Percentiles rank a stretch among this genome's conserved stretches.
phyloP scores from a whole-genome alignment of 768 basidiomycete species.

The Amanita subjunquillea region DNA sequence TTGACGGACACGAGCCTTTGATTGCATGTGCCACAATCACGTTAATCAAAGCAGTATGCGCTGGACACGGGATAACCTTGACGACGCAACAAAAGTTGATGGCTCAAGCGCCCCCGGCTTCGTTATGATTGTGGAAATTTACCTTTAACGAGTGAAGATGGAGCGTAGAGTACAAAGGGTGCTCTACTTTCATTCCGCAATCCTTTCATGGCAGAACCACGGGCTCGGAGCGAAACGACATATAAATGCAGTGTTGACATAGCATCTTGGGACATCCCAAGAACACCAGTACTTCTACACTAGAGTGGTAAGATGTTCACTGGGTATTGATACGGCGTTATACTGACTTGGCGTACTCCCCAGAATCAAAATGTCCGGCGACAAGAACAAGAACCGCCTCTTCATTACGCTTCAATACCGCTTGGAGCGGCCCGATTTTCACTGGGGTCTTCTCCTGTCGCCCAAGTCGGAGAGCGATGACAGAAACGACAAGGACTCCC shows the following conservation, averaged over 20 bases:
- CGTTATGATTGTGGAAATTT: background rate
- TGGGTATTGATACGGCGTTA: background rate
- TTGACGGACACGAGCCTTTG: too few relatives aligned
- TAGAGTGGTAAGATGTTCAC: background rate
- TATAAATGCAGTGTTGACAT: too few relatives aligned
- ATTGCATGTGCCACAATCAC: too few relatives aligned
- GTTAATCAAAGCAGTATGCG: too few relatives aligned
- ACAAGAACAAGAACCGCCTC: conserved; percentile 7
- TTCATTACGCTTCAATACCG: conserved; percentile 7
- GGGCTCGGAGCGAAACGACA: too few relatives aligned
- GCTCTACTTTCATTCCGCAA: background rate
- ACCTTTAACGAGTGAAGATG: background rate
- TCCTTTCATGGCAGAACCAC: too few relatives aligned
- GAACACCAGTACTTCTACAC: too few relatives aligned
- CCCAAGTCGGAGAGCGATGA: conserved; percentile 3
- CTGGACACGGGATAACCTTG: too few relatives aligned
- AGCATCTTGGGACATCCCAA: too few relatives aligned
- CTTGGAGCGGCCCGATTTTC: background rate
- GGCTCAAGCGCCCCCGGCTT: background rate
- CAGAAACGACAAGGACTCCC: background rate
- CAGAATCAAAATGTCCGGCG: background rate
- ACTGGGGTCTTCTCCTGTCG: conserved; percentile 5
- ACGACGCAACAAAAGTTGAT: background rate
- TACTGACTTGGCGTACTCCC: background rate
- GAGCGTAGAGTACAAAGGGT: background rate